These are phyloP conservation scores for Xylariaceae sp. DNA, from an alignment of 2,329 filamentous ascomycete genomes.

Conservation along the genomic window DNA sequence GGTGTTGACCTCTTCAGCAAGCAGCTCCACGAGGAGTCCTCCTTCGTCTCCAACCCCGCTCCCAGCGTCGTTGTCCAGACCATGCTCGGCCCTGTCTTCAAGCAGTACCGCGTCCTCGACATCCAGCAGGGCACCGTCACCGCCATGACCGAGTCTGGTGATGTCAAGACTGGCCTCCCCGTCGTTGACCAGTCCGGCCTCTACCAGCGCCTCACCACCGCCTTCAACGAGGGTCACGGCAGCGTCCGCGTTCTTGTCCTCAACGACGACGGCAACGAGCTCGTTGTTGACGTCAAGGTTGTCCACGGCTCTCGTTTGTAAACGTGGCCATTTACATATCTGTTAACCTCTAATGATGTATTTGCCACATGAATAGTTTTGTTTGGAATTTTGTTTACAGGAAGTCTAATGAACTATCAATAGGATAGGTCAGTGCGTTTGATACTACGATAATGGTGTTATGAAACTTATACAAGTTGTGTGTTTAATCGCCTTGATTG, in stretches of 20 bases:
- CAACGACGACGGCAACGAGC: conserved; percentile 85
- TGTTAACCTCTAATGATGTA: conserved; percentile 22
- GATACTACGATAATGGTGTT: conserved; percentile 29
- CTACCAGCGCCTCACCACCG: conserved; percentile 69
- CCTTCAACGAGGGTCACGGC: conserved; percentile 89
- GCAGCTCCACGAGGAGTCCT: conserved; percentile 98
- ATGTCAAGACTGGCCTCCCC: conserved; percentile 92
- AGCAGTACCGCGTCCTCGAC: conserved; percentile 99
- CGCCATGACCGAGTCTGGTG: conserved; percentile 97
- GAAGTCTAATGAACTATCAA: conserved; percentile 34
- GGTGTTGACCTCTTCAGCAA: conserved; percentile 99
- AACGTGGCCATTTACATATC: conserved; percentile 22
- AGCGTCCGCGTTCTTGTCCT: conserved; percentile 94
- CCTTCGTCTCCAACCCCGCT: conserved; percentile 93
- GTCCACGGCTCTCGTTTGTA: conserved; percentile 74
- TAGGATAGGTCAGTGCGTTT: conserved; percentile 43
- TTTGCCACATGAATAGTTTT: conserved; percentile 28
- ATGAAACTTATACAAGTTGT: conserved; percentile 10
- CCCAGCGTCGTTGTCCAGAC: conserved; percentile 98
- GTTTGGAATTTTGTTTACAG: conserved; percentile 28
- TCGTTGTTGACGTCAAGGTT: conserved; percentile 98
- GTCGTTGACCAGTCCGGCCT: conserved; percentile 95
- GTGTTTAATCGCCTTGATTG: neutral
- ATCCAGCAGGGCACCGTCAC: conserved; percentile 80
- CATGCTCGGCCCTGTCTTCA: conserved; percentile 99